Evolutionary conservation across 768 basidiomycete genomes (phyloP).

Genomic region (Boletellus emodensis): DNA sequence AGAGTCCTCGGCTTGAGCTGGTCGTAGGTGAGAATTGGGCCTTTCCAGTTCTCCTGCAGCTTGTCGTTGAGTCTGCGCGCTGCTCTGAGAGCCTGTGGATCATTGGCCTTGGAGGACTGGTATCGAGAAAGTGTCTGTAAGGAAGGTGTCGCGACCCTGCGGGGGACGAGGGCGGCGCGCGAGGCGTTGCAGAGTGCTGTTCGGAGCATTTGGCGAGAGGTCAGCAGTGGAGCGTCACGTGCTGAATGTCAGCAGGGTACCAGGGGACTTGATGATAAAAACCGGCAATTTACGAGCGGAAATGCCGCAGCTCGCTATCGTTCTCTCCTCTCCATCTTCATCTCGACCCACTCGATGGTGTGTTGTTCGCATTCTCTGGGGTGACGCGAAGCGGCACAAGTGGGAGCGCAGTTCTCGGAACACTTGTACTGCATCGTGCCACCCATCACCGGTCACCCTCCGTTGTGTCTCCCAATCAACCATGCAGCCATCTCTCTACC

Average conservation of each 20-base stretch:
- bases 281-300: slow-evolving; percentile 35
- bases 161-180: slow-evolving; percentile 10
- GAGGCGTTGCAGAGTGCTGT: slow-evolving; percentile 9
- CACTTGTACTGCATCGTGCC: slow-evolving; percentile 31
- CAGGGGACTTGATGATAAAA: neutral
- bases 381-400: slow-evolving; percentile 26
- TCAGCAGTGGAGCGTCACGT: slow-evolving; percentile 11
- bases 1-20: slow-evolving; percentile 76
- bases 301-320: slow-evolving; percentile 34
- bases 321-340: neutral
- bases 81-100: slow-evolving; percentile 25
- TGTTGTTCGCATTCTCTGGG: neutral
- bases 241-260: neutral
- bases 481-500: neutral
- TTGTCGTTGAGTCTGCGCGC: slow-evolving; percentile 32
- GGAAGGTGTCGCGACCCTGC: slow-evolving; percentile 6
- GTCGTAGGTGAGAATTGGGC: slow-evolving; percentile 69
- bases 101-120: slow-evolving; percentile 32
- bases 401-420: slow-evolving; percentile 48
- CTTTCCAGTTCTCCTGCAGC: slow-evolving; percentile 71
- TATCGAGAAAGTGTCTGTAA: slow-evolving; percentile 24
- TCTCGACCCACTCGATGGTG: neutral
- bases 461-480: neutral
- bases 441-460: neutral
- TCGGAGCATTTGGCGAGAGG: slow-evolving; percentile 2